Percentiles rank a stretch among this genome's conserved stretches.
Conservation (phyloP, 495 filamentous ascomycete species). For the Penicillium bialowiezense region DNA sequence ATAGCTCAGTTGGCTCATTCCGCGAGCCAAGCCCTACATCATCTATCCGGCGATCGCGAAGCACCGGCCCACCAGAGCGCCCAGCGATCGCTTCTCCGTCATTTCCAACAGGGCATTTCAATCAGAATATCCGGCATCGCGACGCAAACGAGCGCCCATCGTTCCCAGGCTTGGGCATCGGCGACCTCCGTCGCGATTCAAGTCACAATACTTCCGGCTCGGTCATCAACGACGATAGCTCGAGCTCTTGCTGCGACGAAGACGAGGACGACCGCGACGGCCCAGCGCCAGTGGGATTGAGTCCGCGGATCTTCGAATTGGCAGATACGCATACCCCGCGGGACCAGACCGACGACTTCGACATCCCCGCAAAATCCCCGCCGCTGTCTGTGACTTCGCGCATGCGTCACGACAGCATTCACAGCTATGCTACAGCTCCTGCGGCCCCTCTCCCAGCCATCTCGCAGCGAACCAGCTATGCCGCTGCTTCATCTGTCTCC, state of each 20-base stretch:
- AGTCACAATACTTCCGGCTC: neutral
- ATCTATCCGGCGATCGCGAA: constrained; percentile 3
- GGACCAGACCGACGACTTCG: constrained; percentile 18
- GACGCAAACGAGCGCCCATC: constrained; percentile 4
- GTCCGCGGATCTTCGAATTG: constrained; percentile 4
- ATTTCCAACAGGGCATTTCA: constrained; percentile 41
- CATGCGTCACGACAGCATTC: constrained; percentile 42
- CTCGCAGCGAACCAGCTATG: constrained; percentile 40
- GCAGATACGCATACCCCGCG: constrained; percentile 7
- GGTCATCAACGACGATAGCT: constrained; percentile 3
- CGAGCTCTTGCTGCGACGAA: constrained; percentile 27
- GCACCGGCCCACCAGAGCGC: constrained; percentile 1
- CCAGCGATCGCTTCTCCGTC: constrained; percentile 11
- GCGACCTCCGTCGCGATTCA: neutral
- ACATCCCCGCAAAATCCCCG: constrained; percentile 34
- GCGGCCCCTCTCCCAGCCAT: constrained; percentile 27
- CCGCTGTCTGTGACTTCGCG: constrained; percentile 42
- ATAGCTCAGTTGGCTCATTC: constrained; percentile 8
- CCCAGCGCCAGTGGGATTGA: constrained; percentile 1
- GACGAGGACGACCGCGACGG: constrained; percentile 21
- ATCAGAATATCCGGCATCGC: constrained; percentile 30
- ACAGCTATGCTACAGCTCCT: constrained; percentile 31
- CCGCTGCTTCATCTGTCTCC: constrained; percentile 30
- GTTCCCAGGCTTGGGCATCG: constrained; percentile 11
- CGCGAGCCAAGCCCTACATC: neutral